Conservation (phyloP, 148 eudicot genomes). For the Diospyros kaki region DNA sequence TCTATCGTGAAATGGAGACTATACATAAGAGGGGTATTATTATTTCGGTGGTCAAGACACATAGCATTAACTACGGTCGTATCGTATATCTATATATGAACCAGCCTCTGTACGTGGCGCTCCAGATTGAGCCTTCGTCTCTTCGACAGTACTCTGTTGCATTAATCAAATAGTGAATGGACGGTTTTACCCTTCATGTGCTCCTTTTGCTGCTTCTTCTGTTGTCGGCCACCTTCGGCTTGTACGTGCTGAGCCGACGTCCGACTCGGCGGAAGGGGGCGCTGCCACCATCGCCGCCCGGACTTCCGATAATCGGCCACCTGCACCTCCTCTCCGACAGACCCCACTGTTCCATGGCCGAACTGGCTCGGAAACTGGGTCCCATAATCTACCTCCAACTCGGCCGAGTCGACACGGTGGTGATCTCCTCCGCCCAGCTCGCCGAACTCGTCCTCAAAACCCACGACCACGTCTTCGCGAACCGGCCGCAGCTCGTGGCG, state of each 20-base stretch:
- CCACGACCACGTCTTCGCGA: slow-evolving; percentile 38
- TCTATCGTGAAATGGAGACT: too few species aligned
- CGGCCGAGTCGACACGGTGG: slow-evolving; percentile 28
- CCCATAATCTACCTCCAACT: slow-evolving; percentile 35
- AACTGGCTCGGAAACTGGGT: slow-evolving; percentile 29
- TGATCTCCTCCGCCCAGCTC: slow-evolving; percentile 33
- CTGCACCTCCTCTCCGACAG: slow-evolving; percentile 37
- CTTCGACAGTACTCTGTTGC: too few species aligned
- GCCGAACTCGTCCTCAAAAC: slow-evolving; percentile 38
- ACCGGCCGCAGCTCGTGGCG: slow-evolving; percentile 37
- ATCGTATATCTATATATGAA: too few species aligned
- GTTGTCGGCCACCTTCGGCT: slow-evolving; percentile 7
- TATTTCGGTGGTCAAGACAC: too few species aligned
- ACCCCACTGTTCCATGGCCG: slow-evolving; percentile 33
- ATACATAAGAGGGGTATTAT: too few species aligned
- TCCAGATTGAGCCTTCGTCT: too few species aligned
- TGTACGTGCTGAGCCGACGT: neutral
- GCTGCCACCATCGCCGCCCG: slow-evolving; percentile 38
- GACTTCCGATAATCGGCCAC: slow-evolving; percentile 41
- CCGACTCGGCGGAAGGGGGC: neutral
- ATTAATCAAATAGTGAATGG: slow-evolving; percentile 6
- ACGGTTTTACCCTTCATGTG: slow-evolving; percentile 12
- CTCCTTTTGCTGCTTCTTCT: neutral
- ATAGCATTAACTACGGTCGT: too few species aligned
- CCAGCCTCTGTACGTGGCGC: too few species aligned